These are phyloP conservation scores for Torrubiellomyces zombiae DNA, from an alignment of 2,329 filamentous ascomycete species.

Conservation along the genomic window DNA sequence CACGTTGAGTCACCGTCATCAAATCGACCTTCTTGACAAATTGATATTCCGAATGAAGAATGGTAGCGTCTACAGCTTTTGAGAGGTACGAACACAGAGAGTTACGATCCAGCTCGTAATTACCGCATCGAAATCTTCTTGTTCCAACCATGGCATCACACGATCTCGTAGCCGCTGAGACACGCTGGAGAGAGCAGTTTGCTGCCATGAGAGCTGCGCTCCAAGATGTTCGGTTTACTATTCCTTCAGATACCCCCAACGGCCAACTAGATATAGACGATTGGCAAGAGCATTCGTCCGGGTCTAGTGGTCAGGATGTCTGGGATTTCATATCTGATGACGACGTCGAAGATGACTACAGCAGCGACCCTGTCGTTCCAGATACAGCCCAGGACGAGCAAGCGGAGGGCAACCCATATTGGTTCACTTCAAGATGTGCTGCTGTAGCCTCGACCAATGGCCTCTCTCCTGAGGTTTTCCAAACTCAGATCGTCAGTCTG, in stretches of 20 bases:
- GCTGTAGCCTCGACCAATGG: conserved; percentile 50
- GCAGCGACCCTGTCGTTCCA: conserved; percentile 45
- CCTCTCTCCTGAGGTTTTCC: conserved; percentile 51
- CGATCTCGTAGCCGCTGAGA: conserved; percentile 24
- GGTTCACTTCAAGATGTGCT: conserved; percentile 56
- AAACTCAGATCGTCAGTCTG: conserved; percentile 60
- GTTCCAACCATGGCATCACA: conserved; percentile 16
- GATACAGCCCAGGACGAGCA: conserved; percentile 13
- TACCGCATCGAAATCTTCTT: conserved; percentile 1
- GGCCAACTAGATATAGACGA: conserved; percentile 48
- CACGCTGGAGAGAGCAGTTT: conserved; percentile 73
- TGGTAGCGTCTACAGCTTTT: no score
- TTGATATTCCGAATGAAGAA: background rate
- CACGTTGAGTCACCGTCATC: no score
- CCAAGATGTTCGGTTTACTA: conserved; percentile 46
- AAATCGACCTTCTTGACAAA: no score
- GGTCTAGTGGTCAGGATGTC: conserved; percentile 59
- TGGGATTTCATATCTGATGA: conserved; percentile 82
- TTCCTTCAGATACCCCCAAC: conserved; percentile 21
- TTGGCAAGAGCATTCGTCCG: conserved; percentile 34
- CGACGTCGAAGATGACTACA: conserved; percentile 47
- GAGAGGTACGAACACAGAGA: no score
- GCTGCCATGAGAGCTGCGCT: conserved; percentile 75
- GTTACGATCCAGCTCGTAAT: no score
- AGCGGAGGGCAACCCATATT: conserved; percentile 38